Conservation (phyloP, 2,329 filamentous ascomycete genomes). For the Colletotrichum sp. region DNA sequence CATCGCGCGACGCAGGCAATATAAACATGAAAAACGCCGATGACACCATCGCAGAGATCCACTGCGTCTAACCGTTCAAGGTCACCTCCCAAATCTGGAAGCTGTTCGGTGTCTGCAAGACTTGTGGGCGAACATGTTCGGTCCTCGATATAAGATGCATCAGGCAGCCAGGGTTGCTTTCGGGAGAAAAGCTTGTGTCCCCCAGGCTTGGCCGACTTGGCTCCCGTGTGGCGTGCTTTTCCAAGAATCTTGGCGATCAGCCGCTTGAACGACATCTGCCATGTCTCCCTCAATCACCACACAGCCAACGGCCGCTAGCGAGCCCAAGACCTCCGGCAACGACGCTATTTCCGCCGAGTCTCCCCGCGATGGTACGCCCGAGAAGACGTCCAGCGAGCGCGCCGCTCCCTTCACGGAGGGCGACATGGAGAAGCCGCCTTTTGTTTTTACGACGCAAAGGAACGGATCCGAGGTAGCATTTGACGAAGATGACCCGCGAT, state of each 20-base stretch:
- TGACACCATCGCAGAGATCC: conserved; percentile 14
- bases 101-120: not conserved
- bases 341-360: not conserved
- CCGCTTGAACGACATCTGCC: not conserved
- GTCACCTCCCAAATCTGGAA: not conserved
- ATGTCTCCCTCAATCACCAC: not conserved
- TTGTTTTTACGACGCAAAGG: conserved; percentile 23
- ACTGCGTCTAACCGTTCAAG: not conserved
- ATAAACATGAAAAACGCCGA: conserved; percentile 7
- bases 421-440: conserved; percentile 25
- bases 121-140: not conserved
- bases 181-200: not conserved
- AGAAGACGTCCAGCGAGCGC: not conserved
- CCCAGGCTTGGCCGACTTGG: conserved; percentile 14
- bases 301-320: not conserved
- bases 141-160: not conserved
- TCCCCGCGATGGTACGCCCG: not conserved
- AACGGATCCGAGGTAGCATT: conserved; percentile 31
- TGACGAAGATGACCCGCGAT: conserved; percentile 52
- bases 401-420: conserved; percentile 22
- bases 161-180: not conserved
- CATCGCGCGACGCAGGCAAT: not conserved
- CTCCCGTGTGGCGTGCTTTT: not conserved
- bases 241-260: conserved; percentile 13
- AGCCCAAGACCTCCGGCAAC: not conserved